Percentiles rank a stretch among this genome's conserved stretches.
phyloP scores from a whole-genome alignment of 2,329 filamentous ascomycete species.

The Diaporthe sp. region DNA sequence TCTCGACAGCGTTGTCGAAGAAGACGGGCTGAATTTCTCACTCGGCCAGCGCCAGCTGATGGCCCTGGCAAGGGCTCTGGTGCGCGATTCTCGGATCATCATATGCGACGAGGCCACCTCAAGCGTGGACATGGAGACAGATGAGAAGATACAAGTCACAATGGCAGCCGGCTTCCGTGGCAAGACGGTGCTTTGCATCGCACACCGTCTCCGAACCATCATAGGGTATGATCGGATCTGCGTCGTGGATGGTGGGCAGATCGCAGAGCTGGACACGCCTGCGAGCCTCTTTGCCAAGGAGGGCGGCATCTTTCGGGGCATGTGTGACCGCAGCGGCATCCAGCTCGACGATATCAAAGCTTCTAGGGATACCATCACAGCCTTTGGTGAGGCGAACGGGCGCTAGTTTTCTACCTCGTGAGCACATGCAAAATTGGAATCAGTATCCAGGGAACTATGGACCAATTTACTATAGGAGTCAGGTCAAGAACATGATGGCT shows the following conservation, averaged over 20 bases:
- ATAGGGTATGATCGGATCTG: slow-evolving; percentile 95
- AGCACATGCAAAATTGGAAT: neutral
- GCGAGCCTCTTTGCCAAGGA: slow-evolving; percentile 76
- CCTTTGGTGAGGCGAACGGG: neutral
- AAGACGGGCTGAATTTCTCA: slow-evolving; percentile 96
- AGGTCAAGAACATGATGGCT: neutral
- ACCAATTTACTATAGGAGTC: neutral
- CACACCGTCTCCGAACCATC: slow-evolving; percentile 91
- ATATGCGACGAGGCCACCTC: slow-evolving; percentile 94
- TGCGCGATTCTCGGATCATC: slow-evolving; percentile 90
- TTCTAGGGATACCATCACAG: neutral
- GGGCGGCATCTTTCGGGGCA: slow-evolving; percentile 85
- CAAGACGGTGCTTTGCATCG: slow-evolving; percentile 92
- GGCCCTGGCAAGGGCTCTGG: slow-evolving; percentile 91
- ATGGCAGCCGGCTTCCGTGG: slow-evolving; percentile 88
- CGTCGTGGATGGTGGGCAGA: slow-evolving; percentile 91
- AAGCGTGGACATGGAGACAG: slow-evolving; percentile 95
- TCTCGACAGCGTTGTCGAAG: slow-evolving; percentile 88
- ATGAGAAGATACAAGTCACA: slow-evolving; percentile 92
- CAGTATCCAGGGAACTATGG: neutral
- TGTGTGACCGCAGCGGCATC: slow-evolving; percentile 92
- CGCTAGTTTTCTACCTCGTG: neutral
- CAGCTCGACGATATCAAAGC: slow-evolving; percentile 65
- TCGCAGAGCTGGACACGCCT: slow-evolving; percentile 88
- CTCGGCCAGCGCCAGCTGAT: slow-evolving; percentile 95